These are phyloP conservation scores for Linnemannia zychae DNA, from an alignment of 192 early-diverging fungal genomes.

Conservation along the genomic window DNA sequence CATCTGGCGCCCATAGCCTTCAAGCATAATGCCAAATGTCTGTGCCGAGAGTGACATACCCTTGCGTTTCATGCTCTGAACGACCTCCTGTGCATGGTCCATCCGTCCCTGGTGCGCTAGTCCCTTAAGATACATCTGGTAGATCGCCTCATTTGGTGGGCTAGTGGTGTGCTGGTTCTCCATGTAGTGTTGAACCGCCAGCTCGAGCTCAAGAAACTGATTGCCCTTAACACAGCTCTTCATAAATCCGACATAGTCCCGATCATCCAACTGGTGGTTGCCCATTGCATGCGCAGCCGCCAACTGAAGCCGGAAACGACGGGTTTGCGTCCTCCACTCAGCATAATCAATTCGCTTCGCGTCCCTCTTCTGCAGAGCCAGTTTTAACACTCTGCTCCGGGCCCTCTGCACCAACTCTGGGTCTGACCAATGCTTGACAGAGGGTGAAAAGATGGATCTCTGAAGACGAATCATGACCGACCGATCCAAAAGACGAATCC, in stretches of 20 bases:
- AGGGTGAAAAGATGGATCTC: conserved; percentile 2
- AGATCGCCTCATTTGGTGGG: conserved; percentile 22
- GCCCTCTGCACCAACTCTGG: not conserved
- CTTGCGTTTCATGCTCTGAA: conserved; percentile 34
- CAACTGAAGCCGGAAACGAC: conserved; percentile 37
- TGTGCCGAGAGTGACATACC: conserved; percentile 13
- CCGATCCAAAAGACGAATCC: conserved; percentile 1
- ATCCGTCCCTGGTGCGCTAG: conserved; percentile 22
- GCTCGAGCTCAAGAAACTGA: conserved; percentile 31
- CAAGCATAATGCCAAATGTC: conserved; percentile 31
- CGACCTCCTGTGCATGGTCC: conserved; percentile 45
- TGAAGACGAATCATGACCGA: not conserved
- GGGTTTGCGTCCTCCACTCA: conserved; percentile 32
- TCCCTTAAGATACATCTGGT: conserved; percentile 39
- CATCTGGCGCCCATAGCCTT: conserved; percentile 44
- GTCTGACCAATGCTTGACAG: not conserved
- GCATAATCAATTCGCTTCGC: conserved; percentile 9
- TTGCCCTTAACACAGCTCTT: conserved; percentile 13
- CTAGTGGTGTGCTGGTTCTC: conserved; percentile 4
- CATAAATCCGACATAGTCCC: conserved; percentile 39
- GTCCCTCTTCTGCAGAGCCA: not conserved
- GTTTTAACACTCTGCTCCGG: not conserved
- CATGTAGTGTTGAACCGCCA: conserved; percentile 39
- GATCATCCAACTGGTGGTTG: not conserved
- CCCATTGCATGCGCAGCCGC: conserved; percentile 31